Evolutionary conservation across 345 rosid species (phyloP).

Genomic region (Lumnitzera racemosa): DNA sequence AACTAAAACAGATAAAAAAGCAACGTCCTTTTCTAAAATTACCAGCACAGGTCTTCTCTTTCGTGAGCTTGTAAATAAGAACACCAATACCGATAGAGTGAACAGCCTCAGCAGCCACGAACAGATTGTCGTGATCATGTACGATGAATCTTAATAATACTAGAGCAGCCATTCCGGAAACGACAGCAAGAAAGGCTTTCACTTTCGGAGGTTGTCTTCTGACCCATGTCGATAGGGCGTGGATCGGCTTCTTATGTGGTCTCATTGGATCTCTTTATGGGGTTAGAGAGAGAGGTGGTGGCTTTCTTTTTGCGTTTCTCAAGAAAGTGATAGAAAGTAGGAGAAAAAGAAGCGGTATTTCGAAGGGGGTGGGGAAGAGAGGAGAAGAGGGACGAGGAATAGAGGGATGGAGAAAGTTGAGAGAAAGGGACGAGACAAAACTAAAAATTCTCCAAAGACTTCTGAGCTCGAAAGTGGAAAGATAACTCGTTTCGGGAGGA

Average conservation of each 20-base stretch:
- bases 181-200: constrained; percentile 87
- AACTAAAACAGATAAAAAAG: background rate
- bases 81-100: constrained; percentile 94
- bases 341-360: too few relatives aligned
- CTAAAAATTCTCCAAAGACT: too few relatives aligned
- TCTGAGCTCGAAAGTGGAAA: too few relatives aligned
- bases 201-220: constrained; percentile 96
- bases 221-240: constrained; percentile 71
- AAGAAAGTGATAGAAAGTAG: background rate
- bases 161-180: constrained; percentile 84
- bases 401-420: too few relatives aligned
- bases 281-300: constrained; percentile 8
- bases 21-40: background rate
- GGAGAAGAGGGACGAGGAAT: too few relatives aligned
- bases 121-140: constrained; percentile 96
- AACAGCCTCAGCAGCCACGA: constrained; percentile 96
- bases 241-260: constrained; percentile 54
- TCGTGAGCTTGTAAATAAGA: constrained; percentile 88
- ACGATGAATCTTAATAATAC: constrained; percentile 88
- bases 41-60: constrained; percentile 99
- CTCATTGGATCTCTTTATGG: constrained; percentile 36
- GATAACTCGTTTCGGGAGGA: too few relatives aligned
- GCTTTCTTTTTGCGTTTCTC: too few relatives aligned
- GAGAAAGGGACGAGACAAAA: too few relatives aligned
- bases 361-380: too few relatives aligned